phyloP scores from a whole-genome alignment of 2,329 filamentous ascomycete species.

The Escovopsis sp. region DNA sequence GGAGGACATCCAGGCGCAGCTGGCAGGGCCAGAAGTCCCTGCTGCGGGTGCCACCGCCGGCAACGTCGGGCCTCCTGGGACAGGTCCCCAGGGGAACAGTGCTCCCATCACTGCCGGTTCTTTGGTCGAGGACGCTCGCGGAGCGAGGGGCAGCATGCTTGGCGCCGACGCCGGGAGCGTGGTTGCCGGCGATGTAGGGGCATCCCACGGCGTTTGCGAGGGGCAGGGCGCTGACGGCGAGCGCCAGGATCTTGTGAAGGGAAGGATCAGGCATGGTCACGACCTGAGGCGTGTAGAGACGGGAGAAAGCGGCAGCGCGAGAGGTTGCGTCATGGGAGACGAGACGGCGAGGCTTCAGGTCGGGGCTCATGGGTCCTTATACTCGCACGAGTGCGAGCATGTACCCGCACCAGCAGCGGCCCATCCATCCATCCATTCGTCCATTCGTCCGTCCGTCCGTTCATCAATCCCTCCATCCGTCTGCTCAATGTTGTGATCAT shows the following conservation, averaged over 20 bases:
- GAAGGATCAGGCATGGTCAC: too few relatives aligned
- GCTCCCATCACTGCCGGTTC: conserved; percentile 5
- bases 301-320: too few relatives aligned
- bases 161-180: background rate
- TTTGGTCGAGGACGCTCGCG: conserved; percentile 1
- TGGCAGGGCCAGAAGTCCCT: conserved; percentile 59
- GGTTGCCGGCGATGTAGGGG: conserved; percentile 5
- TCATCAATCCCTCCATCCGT: too few relatives aligned
- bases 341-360: too few relatives aligned
- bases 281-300: too few relatives aligned
- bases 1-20: conserved; percentile 53
- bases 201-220: conserved; percentile 4
- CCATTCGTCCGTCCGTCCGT: too few relatives aligned
- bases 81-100: conserved; percentile 3
- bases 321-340: too few relatives aligned
- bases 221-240: conserved; percentile 5
- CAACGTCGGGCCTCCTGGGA: conserved; percentile 19
- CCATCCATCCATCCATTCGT: too few relatives aligned
- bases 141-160: conserved; percentile 2
- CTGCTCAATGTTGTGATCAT: too few relatives aligned
- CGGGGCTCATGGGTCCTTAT: too few relatives aligned
- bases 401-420: too few relatives aligned
- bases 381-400: too few relatives aligned
- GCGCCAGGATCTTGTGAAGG: conserved; percentile 2
- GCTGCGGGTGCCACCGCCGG: conserved; percentile 51